Conservation (phyloP, 2,329 filamentous ascomycete genomes). For the Aspergillus sp. region DNA sequence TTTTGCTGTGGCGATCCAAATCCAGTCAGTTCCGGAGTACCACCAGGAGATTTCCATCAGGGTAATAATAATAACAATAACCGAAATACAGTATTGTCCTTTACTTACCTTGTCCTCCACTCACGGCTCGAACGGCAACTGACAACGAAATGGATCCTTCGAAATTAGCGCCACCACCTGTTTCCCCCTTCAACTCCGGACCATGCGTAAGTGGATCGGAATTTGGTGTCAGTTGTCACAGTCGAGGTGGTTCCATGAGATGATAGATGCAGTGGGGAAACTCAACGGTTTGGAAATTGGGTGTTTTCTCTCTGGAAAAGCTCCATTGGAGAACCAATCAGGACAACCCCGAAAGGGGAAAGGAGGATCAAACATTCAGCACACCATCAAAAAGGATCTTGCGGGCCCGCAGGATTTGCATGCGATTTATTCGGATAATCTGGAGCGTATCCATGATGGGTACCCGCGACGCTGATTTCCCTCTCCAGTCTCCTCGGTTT, state of each 20-base stretch:
- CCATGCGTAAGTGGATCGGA: conserved; percentile 15
- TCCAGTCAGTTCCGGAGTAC: background rate
- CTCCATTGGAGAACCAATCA: conserved; percentile 2
- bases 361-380: background rate
- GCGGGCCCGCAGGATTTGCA: background rate
- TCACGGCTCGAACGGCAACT: background rate
- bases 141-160: conserved; percentile 6
- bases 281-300: conserved; percentile 12
- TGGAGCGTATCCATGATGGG: background rate
- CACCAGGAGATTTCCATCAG: background rate
- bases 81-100: background rate
- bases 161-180: conserved; percentile 3
- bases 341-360: background rate
- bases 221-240: conserved; percentile 10
- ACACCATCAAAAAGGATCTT: conserved; percentile 2
- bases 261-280: conserved; percentile 16
- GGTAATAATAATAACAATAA: background rate
- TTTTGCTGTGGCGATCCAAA: background rate
- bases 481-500: background rate
- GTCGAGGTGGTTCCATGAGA: conserved; percentile 10
- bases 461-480: too few relatives aligned
- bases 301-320: conserved; percentile 9
- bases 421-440: background rate
- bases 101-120: background rate
- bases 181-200: conserved; percentile 9